phyloP scores from a whole-genome alignment of 177 flowering plant genomes.

The Vitis hybrid region DNA sequence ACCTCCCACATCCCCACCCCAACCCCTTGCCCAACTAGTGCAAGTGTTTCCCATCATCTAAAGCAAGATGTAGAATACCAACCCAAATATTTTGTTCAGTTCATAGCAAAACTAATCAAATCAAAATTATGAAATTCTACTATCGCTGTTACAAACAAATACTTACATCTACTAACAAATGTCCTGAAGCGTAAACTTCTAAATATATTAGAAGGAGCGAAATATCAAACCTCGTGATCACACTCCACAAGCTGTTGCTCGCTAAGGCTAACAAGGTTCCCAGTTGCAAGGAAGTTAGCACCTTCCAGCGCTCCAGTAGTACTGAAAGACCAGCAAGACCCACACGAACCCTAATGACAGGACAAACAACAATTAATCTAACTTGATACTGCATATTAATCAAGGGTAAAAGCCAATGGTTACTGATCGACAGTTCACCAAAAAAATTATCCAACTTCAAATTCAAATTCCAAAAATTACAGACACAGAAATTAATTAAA shows the following conservation, averaged over 20 bases:
- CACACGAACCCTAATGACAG: slow-evolving; percentile 74
- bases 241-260: slow-evolving; percentile 99
- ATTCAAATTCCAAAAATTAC: background rate
- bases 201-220: background rate
- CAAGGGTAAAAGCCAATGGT: no score
- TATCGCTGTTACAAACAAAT: no score
- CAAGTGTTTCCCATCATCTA: no score
- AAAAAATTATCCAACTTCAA: background rate
- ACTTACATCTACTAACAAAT: no score
- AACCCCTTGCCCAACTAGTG: no score
- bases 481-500: background rate
- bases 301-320: slow-evolving; percentile 96
- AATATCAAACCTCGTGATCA: slow-evolving; percentile 77
- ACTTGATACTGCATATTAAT: background rate
- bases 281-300: slow-evolving; percentile 82
- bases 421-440: background rate
- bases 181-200: background rate
- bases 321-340: slow-evolving; percentile 95
- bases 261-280: slow-evolving; percentile 88
- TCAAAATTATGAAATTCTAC: no score
- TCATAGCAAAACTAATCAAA: no score
- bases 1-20: no score
- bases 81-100: no score
- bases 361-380: slow-evolving; percentile 1
- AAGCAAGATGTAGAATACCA: no score